Conservation (phyloP, 2,329 filamentous ascomycete species). For the Ceratocystis cacaofunesta region DNA sequence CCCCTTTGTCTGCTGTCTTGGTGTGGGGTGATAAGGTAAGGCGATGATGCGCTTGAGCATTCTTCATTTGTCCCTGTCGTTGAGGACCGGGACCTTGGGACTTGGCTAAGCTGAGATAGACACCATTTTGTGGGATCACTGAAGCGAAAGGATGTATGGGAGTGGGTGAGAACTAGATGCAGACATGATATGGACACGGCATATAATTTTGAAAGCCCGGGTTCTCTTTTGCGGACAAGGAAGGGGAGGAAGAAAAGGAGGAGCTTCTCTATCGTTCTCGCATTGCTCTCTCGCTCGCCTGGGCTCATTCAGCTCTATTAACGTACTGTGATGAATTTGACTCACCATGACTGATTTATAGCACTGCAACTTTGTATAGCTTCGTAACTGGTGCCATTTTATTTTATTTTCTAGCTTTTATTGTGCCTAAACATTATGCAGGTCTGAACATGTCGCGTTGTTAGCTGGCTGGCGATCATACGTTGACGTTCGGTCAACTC, state of each 20-base stretch:
- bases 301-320: too few relatives aligned
- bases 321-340: too few relatives aligned
- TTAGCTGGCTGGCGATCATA: neutral
- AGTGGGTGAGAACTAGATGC: too few relatives aligned
- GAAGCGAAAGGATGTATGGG: too few relatives aligned
- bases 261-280: too few relatives aligned
- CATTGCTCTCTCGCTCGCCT: too few relatives aligned
- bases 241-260: too few relatives aligned
- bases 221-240: too few relatives aligned
- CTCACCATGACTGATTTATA: neutral
- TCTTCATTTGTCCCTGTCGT: neutral
- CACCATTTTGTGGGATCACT: neutral
- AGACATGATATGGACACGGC: too few relatives aligned
- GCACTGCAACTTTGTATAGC: neutral
- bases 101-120: too few relatives aligned
- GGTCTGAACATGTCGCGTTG: neutral
- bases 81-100: neutral
- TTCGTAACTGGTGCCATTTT: neutral
- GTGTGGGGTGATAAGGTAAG: too few relatives aligned
- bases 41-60: neutral
- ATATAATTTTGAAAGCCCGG: too few relatives aligned
- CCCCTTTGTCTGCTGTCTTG: neutral
- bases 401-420: neutral
- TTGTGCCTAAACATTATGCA: neutral
- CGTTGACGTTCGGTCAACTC: neutral